Evolutionary conservation across 768 basidiomycete species (phyloP), one percentile per base, ranked within the genome.

Genomic region (Tulasnella sp.): DNA sequence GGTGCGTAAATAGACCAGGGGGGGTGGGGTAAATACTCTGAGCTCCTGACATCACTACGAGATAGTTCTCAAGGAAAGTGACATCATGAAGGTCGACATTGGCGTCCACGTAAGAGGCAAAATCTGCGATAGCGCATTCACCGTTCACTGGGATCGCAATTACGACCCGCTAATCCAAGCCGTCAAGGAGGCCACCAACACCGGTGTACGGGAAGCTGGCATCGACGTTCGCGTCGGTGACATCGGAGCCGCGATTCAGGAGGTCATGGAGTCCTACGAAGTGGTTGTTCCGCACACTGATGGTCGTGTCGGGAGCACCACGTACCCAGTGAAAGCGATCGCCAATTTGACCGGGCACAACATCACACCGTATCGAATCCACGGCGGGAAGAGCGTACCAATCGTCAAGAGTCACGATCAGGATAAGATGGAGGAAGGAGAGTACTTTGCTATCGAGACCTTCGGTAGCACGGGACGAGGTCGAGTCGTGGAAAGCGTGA

Each of bases 201-300:
- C 96, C 38, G 98, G 98, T 46, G 71, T 79, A 31, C 73, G 97
- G 95, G 96, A 97, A 89, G 94, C 97, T 7, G 98, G 98, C 4
- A 98, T 99, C 82, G 98, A 99, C 83, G 94, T 94, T 0, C 90
- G 97, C 75, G 88, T 99, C 75, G 96, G 96, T 77, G 97, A 99
- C 84, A 88, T 99, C 44, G 98, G 92, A 2, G 96, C 91, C 0
- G 89, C 90, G 75, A 97, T 99, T 77, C 97, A 99, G 85, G 98
- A 99, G 84, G 97, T 96, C 2, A 99, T 99, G 98, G 96, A 98
- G 84, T 95, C 94, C 0, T 98, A 98, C 83, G 98, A 99, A 84
- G 97, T 99, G 16, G 95, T 96, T 83, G 42, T 79, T 36, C 73
- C 73, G 1, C 38, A 40, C 39, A 40, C 18, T 10, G 73, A 46